These are phyloP conservation scores for Kodamaea leandrae DNA, from an alignment of 805 yeast genomes.

Conservation along the genomic window DNA sequence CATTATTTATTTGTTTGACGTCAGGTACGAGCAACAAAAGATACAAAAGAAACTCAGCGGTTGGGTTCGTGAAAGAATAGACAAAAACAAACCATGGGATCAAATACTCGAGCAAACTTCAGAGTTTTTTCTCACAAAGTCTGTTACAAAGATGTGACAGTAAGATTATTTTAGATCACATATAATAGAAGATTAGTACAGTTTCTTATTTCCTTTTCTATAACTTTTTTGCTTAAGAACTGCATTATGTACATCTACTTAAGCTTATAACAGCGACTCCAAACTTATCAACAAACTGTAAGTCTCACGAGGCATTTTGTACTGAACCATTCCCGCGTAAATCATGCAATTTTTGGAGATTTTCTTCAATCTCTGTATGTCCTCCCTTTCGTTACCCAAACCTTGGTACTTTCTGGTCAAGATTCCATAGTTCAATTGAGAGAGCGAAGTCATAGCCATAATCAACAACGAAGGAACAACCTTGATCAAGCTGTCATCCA, in stretches of 20 bases:
- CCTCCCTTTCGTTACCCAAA: constrained; percentile 47
- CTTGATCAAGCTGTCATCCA: constrained; percentile 71
- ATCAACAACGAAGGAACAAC: constrained; percentile 78
- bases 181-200: no score
- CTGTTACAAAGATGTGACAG: background rate
- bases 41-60: constrained; percentile 62
- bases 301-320: constrained; percentile 85
- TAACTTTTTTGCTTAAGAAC: background rate
- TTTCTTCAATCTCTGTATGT: constrained; percentile 49
- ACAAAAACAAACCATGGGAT: constrained; percentile 7
- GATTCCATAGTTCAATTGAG: constrained; percentile 51
- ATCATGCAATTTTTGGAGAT: constrained; percentile 87
- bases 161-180: no score
- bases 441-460: constrained; percentile 75
- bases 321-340: constrained; percentile 92
- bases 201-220: background rate
- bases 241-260: background rate
- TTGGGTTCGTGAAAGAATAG: constrained; percentile 56
- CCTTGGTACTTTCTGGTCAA: constrained; percentile 44
- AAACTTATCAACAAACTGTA: constrained; percentile 66
- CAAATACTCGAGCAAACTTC: constrained; percentile 21
- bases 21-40: constrained; percentile 46
- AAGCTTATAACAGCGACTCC: constrained; percentile 44
- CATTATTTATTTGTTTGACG: constrained; percentile 67
- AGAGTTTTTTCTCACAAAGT: constrained; percentile 27